phyloP scores from a whole-genome alignment of 2,329 filamentous ascomycete species.

The Cadophora luteo-olivacea region DNA sequence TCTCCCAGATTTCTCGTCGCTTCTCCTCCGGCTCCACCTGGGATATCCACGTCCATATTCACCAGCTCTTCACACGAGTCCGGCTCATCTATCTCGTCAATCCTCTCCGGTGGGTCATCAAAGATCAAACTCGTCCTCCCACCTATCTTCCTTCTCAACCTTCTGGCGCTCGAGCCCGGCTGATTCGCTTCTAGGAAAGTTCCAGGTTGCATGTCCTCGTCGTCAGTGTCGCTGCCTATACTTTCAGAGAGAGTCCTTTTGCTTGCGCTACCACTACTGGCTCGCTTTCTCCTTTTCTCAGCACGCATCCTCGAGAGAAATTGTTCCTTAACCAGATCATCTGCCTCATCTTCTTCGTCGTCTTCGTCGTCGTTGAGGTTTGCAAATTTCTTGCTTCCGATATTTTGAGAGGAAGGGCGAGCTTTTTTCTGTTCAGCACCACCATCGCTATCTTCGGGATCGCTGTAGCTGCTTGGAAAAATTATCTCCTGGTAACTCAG shows the following conservation, averaged over 20 bases:
- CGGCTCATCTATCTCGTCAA: not conserved
- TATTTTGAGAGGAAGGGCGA: not conserved
- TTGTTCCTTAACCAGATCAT: not conserved
- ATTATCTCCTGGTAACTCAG: not conserved
- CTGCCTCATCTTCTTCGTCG: not conserved
- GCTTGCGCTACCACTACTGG: slow-evolving; percentile 39
- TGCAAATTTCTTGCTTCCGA: not conserved
- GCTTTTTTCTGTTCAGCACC: not conserved
- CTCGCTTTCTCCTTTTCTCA: slow-evolving; percentile 27
- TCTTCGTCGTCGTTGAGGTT: not conserved
- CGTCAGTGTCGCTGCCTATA: slow-evolving; percentile 45
- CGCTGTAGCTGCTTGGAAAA: not conserved
- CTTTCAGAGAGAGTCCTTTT: slow-evolving; percentile 43
- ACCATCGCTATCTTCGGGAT: not conserved
- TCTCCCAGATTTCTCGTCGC: not conserved
- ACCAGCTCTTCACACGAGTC: not conserved
- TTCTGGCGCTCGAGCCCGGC: slow-evolving; percentile 37
- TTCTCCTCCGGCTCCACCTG: not conserved
- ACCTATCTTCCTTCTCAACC: not conserved
- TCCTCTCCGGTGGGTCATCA: not conserved
- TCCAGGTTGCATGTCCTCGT: slow-evolving; percentile 42
- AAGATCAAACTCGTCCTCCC: not conserved
- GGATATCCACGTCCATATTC: not conserved
- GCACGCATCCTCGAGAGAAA: no score
- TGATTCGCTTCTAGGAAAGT: slow-evolving; percentile 38